Conservation (phyloP, 2,329 filamentous ascomycete genomes). For the Escovopsis weberi region DNA sequence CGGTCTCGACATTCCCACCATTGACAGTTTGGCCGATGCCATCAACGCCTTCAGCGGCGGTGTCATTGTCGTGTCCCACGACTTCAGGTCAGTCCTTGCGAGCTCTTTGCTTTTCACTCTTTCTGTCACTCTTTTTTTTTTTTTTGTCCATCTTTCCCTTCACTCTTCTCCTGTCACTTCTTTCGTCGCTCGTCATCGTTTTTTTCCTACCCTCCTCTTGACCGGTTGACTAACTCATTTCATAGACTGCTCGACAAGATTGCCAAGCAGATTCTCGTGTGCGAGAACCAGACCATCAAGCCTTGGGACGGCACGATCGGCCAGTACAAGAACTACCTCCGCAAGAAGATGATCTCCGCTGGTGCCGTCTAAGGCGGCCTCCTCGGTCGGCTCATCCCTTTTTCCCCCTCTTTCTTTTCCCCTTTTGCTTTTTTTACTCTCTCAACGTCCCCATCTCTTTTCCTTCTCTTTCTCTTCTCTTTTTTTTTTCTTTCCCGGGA, state of each 20-base stretch:
- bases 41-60: constrained; percentile 94
- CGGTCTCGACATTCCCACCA: constrained; percentile 97
- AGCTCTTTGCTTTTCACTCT: too few relatives aligned
- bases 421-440: too few relatives aligned
- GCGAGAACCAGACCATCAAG: constrained; percentile 90
- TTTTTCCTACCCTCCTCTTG: too few relatives aligned
- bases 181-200: too few relatives aligned
- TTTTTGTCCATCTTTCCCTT: too few relatives aligned
- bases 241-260: constrained; percentile 91
- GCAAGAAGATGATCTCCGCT: constrained; percentile 92
- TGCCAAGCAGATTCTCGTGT: constrained; percentile 98
- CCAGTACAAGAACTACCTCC: constrained; percentile 95
- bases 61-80: constrained; percentile 96
- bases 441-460: too few relatives aligned
- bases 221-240: constrained; percentile 6
- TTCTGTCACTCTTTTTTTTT: too few relatives aligned
- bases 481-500: too few relatives aligned
- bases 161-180: too few relatives aligned
- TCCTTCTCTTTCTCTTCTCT: too few relatives aligned
- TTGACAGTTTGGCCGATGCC: constrained; percentile 91
- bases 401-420: too few relatives aligned
- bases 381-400: too few relatives aligned
- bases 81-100: constrained; percentile 74
- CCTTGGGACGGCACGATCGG: constrained; percentile 81
- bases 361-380: constrained; percentile 61